Base-by-base conservation (phyloP, 352 stramenopile genomes). In the Globisporangium cylindrosporum region DNA sequence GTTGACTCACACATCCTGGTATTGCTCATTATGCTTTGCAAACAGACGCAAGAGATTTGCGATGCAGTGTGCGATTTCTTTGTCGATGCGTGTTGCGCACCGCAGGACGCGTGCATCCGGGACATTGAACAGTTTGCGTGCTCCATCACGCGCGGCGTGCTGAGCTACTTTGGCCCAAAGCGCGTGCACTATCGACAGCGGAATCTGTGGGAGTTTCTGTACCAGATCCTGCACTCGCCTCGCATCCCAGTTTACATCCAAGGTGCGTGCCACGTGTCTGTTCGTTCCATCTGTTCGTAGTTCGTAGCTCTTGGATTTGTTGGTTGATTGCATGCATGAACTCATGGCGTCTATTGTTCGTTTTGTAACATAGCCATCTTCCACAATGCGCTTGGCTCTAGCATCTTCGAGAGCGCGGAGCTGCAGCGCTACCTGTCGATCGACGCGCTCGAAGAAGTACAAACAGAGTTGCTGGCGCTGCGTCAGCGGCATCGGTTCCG, bases 171-270 rank as follows among this genome's bases (percentile, higher is more conserved):
- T 59, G 79, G 72, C 1, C 71, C 79, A 0, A 83, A 80, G 64
- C 67, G 82, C 36, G 64, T 62, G 51, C 68, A 82, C 62, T 90
- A 90, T 71, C 75, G 78, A 9, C 74, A 73, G 14, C 81, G 81
- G 9, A 86, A 76, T 46, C 3, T 93, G 0, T 91, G 80, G 81
- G 76, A 90, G 58, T 91, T 93, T 64, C 67, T 93, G 32, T 91
- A 88, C 66, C 78, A 91, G 46, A 76, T 88, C n/a, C 62, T 93
- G 9, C 82, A 93, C 66, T 80, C 81, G 9, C 79, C 81, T 20
- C 81, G 87, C 43, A 72, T 90, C n/a, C 59, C 80, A 14, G 51
- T 58, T 4, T 62, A 75, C 34, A 79, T 85, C 18, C 70, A 79
- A 84, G 74, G 78, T 71, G 67, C 48, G 73, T 66, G 6, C 41